Evolutionary conservation across 176 grass and related monocot species (phyloP).

Genomic region (Thalia dealbata): DNA sequence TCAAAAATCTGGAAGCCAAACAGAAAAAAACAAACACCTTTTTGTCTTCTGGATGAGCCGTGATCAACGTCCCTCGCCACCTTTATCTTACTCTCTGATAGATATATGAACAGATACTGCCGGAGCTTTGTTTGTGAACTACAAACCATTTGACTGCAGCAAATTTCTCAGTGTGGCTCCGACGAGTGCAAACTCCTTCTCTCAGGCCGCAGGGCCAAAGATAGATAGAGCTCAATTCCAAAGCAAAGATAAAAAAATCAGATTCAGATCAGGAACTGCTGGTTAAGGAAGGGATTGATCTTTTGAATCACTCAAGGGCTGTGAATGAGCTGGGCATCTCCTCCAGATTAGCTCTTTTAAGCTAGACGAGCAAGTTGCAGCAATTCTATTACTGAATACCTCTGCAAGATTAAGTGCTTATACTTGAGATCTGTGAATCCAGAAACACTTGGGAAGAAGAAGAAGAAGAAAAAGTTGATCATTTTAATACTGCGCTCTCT

Average conservation of each 20-base stretch:
- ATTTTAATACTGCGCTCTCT: too few species aligned
- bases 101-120: constrained; percentile 41
- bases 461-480: too few species aligned
- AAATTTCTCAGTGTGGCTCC: constrained; percentile 66
- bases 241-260: neutral
- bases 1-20: neutral
- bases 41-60: neutral
- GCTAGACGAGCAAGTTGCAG: neutral
- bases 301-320: neutral
- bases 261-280: neutral
- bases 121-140: constrained; percentile 90
- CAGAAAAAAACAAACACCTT: neutral
- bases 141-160: constrained; percentile 53
- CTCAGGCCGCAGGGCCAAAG: constrained; percentile 82
- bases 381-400: too few species aligned
- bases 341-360: too few species aligned
- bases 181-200: constrained; percentile 80
- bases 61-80: neutral
- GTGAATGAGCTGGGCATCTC: neutral
- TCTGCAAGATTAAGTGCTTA: too few species aligned
- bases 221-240: constrained; percentile 25
- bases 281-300: too few species aligned
- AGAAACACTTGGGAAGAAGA: too few species aligned
- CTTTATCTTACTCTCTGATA: neutral
- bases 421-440: neutral